Evolutionary conservation across 2,329 filamentous ascomycete genomes (phyloP), one percentile per base, ranked within the genome.

Genomic region (Trichoderma sp.): DNA sequence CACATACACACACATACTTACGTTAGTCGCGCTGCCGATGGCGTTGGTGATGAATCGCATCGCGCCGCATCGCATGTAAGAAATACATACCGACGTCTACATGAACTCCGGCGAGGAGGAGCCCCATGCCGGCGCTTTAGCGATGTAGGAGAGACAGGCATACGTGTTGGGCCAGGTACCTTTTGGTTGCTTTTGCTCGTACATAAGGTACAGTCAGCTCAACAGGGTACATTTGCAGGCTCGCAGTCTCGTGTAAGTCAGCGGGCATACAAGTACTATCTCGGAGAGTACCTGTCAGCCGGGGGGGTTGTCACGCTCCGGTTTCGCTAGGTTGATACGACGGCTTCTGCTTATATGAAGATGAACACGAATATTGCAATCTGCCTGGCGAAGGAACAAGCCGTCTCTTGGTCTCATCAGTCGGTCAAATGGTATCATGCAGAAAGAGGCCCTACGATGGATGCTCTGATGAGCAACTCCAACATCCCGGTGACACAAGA

Each of bases 161-260:
- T 39, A 39, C 34, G 34, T 39, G 34, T 39, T 14, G 3, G 34
- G 34, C 14, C 34, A 39, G 34, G 34, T 39, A 39, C 34, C 34
- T 39, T 14, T 14, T 30, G 7, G 34, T 39, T 39, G 34, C 34
- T 39, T 39, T 39, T 39, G 34, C 34, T 14, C 34, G 34, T 39
- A 39, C 34, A 34, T 14, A n/a, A n/a, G n/a, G n/a, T n/a, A 62
- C 48, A 62, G 59, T 62, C 59, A 62, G 59, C 59, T 62, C 48
- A 39, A 39, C 34, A 39, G 34, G 34, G 34, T 14, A 39, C 34
- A 39, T 39, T 39, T 39, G 34, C 34, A 39, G 28, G n/a, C 4
- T 21, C 50, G 28, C 19, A 48, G 15, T 9, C 19, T 24, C 34
- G 30, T 34, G 21, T 21, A 50, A 61, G 59, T 62, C 59, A 30